Percentiles rank a stretch among this genome's conserved stretches.
phyloP scores from a whole-genome alignment of 768 basidiomycete genomes.

The Hygrophoropsis aurantiaca region DNA sequence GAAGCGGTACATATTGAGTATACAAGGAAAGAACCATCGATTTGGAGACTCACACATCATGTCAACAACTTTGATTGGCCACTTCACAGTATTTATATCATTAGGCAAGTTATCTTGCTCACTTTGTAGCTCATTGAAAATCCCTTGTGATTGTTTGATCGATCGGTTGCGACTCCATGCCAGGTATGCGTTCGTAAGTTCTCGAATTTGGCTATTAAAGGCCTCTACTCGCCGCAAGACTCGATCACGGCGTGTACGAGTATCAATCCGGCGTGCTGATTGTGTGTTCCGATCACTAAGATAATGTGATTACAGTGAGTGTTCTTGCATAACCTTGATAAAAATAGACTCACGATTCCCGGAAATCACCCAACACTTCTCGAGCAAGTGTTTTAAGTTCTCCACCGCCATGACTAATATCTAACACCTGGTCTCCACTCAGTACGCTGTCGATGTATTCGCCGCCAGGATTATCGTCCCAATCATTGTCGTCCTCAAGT shows the following conservation, averaged over 20 bases:
- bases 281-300: no score
- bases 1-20: background rate
- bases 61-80: background rate
- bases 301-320: no score
- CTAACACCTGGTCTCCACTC: background rate
- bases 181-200: background rate
- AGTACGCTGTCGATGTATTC: background rate
- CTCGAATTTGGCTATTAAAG: conserved; percentile 1
- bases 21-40: background rate
- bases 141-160: background rate
- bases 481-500: background rate
- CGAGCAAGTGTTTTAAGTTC: background rate
- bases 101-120: background rate
- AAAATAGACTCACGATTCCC: background rate
- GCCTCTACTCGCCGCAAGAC: background rate
- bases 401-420: conserved; percentile 6
- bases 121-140: background rate
- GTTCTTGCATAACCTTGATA: no score
- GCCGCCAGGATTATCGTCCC: background rate
- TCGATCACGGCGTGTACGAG: background rate
- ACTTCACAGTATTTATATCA: background rate
- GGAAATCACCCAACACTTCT: background rate
- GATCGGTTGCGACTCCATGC: background rate
- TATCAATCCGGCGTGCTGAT: background rate
- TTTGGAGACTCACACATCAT: conserved; percentile 1